Base-by-base conservation (phyloP, 495 filamentous ascomycete genomes). In the Annulohypoxylon stygium region DNA sequence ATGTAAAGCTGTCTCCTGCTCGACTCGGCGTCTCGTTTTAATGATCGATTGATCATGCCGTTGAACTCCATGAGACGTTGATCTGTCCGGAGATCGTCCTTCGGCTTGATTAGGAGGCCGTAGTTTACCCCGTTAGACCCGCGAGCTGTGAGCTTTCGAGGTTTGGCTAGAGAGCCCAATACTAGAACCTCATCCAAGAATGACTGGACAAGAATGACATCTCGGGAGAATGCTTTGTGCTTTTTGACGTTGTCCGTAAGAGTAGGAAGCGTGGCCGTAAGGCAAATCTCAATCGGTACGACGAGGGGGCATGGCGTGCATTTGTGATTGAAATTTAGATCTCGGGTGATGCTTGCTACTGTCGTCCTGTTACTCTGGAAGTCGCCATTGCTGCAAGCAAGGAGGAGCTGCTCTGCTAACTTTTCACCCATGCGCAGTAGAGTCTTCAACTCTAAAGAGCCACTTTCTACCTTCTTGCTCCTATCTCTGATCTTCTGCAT, bases 1-100 rank as follows among this genome's bases (percentile, higher is more conserved):
- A 99, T 97, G 76, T 98, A 93, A 81, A 84, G 77, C 51, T 83
- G 92, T 43, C 96, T 88, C 78, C 91, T 91, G 81, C 93, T 95
- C 9, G 93, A 91, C 76, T 97, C 95, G 14, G 93, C 90, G 75
- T 98, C 95, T 69, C 91, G 89, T 76, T 97, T 97, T 34, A 99
- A 81, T 25, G 94, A 92, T 64, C 97, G 88, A 77, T 98, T 98
- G 82, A 99, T 97, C 90, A 98, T 95, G 65, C 91, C 90, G 78
- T 97, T 98, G 86, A 98, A 99, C 78, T 98, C 97, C 97, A 99
- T 98, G 20, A 99, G 89, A 53, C 96, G 92, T 75, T 97, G 94
- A 70, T 99, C 96, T 73, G 97, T 98, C 6, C 96, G 92, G 4
- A 99, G 86, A 79, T 99, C 97, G 77, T 98, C 96, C 79, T 98